phyloP scores from a whole-genome alignment of 169 alveolate species.

The Babesia caballi region DNA sequence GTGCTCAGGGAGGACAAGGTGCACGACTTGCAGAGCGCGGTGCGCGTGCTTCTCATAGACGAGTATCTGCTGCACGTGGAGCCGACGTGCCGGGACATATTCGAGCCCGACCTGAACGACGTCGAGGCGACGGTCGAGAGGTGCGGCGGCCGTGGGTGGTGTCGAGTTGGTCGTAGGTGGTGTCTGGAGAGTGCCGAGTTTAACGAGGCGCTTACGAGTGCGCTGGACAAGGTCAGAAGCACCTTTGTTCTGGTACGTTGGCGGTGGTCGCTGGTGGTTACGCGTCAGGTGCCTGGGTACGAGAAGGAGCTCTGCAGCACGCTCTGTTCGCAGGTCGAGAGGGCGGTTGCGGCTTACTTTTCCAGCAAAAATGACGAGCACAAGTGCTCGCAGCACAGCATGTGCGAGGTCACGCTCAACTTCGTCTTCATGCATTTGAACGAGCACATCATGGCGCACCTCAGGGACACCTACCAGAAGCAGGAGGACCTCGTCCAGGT shows the following conservation, averaged over 20 bases:
- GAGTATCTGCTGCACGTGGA: constrained; percentile 30
- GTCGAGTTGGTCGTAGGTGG: constrained; percentile 19
- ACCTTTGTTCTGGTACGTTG: constrained; percentile 51
- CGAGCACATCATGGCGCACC: constrained; percentile 10
- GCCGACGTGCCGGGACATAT: constrained; percentile 15
- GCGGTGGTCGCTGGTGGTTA: not conserved
- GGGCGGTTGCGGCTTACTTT: constrained; percentile 16
- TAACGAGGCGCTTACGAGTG: not conserved
- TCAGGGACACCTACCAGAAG: constrained; percentile 18
- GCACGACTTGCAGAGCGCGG: not conserved
- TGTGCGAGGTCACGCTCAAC: constrained; percentile 47
- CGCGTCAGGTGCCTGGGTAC: constrained; percentile 56
- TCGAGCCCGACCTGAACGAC: constrained; percentile 15
- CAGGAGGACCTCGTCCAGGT: constrained; percentile 53
- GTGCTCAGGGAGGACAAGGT: constrained; percentile 32
- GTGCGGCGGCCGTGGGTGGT: not conserved
- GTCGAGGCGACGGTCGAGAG: not conserved
- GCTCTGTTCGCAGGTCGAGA: constrained; percentile 37
- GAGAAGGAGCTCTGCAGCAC: constrained; percentile 49
- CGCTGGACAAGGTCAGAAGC: constrained; percentile 26
- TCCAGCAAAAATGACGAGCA: constrained; percentile 30
- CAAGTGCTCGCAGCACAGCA: constrained; percentile 8
- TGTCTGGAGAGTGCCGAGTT: constrained; percentile 42
- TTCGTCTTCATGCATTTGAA: constrained; percentile 12
- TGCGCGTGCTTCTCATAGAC: constrained; percentile 9